phyloP scores from a whole-genome alignment of 805 yeast species.

The Ogataea henricii region DNA sequence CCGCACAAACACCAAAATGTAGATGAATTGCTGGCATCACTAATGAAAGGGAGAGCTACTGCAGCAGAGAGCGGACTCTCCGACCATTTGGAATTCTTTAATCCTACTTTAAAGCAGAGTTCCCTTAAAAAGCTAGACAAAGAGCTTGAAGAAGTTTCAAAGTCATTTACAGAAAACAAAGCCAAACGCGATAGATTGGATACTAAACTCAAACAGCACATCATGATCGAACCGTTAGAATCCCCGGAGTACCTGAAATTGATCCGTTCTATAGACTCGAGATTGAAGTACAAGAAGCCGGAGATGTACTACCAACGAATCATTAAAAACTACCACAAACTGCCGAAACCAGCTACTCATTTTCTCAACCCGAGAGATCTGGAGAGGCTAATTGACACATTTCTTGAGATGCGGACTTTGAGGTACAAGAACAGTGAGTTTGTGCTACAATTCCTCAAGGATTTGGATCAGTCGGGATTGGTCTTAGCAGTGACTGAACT shows the following conservation, averaged over 20 bases:
- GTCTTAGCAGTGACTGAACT: constrained; percentile 12
- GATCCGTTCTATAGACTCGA: constrained; percentile 2
- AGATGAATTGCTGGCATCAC: neutral
- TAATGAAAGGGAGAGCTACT: neutral
- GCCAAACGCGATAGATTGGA: constrained; percentile 2
- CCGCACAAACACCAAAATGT: neutral
- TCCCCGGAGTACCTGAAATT: constrained; percentile 6
- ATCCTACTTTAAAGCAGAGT: neutral
- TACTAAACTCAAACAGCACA: constrained; percentile 6
- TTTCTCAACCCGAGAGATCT: constrained; percentile 11
- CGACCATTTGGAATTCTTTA: neutral
- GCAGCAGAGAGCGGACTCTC: neutral
- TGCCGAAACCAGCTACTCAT: constrained; percentile 17
- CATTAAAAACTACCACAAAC: constrained; percentile 2
- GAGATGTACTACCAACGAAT: constrained; percentile 3
- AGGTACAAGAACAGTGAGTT: neutral
- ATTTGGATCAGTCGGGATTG: constrained; percentile 12
- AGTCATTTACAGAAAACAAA: neutral
- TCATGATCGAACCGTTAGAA: constrained; percentile 9
- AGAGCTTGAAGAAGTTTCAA: neutral
- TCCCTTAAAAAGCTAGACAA: neutral
- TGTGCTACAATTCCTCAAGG: constrained; percentile 11
- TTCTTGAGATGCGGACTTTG: constrained; percentile 1
- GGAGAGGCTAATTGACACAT: constrained; percentile 7
- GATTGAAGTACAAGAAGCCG: neutral